phyloP scores from a whole-genome alignment of 2,329 filamentous ascomycete species.

The Penicillium sclerotigenum region DNA sequence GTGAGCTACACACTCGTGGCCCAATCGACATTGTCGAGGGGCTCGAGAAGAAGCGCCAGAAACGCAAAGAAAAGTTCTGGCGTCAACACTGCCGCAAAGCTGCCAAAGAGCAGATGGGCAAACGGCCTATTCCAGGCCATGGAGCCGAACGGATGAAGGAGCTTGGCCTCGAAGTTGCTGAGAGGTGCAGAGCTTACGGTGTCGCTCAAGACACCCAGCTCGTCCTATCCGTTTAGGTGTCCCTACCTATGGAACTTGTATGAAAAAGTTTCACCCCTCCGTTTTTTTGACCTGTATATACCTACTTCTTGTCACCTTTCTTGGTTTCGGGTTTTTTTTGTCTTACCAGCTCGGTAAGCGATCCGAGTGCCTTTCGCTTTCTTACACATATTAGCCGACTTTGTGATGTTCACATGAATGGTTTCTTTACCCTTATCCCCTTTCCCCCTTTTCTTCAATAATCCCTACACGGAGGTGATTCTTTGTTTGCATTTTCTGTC shows the following conservation, averaged over 20 bases:
- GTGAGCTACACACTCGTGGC: constrained; percentile 71
- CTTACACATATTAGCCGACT: constrained; percentile 25
- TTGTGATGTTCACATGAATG: constrained; percentile 26
- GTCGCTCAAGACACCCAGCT: constrained; percentile 54
- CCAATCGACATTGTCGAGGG: constrained; percentile 98
- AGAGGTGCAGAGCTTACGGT: constrained; percentile 69
- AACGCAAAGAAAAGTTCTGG: constrained; percentile 87
- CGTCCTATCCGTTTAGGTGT: constrained; percentile 65
- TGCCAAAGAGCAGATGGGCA: constrained; percentile 63
- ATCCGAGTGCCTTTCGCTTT: constrained; percentile 28
- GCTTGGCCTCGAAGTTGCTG: constrained; percentile 83
- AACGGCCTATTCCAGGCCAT: constrained; percentile 70
- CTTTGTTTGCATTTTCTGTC: constrained; percentile 17
- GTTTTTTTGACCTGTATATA: constrained; percentile 25
- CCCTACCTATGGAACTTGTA: constrained; percentile 15
- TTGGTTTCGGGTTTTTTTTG: constrained; percentile 4
- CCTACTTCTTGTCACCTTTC: constrained; percentile 2
- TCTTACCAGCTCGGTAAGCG: constrained; percentile 13
- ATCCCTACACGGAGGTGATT: constrained; percentile 17
- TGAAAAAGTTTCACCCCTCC: constrained; percentile 18
- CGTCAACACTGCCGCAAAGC: constrained; percentile 85
- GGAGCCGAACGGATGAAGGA: constrained; percentile 92
- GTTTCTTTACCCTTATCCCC: constrained; percentile 10
- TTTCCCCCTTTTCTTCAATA: constrained; percentile 14
- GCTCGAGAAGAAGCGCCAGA: constrained; percentile 87